A percentile compares a stretch with the other conserved stretches of the same genome.
These are phyloP conservation scores for Sonneratia caseolaris DNA, from an alignment of 345 rosid genomes.

Conservation along the genomic window DNA sequence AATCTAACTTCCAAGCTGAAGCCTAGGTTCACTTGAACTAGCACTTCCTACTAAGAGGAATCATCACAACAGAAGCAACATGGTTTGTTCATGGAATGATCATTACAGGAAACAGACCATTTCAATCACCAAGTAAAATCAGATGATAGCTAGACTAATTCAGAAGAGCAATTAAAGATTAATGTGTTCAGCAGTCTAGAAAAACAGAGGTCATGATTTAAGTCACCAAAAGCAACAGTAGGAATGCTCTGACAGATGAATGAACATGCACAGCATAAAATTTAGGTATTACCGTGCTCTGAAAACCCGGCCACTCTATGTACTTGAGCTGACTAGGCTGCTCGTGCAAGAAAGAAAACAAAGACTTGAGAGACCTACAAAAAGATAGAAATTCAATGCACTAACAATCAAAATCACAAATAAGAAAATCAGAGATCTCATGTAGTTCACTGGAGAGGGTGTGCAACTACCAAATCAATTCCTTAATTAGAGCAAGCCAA, in stretches of 20 bases:
- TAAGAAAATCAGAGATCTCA: background rate
- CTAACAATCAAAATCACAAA: background rate
- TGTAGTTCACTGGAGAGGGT: background rate
- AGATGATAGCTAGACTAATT: background rate
- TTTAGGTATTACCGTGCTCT: conserved; percentile 45
- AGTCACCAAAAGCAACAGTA: too few species aligned
- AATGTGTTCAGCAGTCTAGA: background rate
- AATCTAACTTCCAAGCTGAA: too few species aligned
- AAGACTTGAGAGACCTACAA: conserved; percentile 42
- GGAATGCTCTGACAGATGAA: too few species aligned
- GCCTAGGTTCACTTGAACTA: too few species aligned
- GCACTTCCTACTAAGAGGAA: background rate
- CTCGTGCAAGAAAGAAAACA: conserved; percentile 47
- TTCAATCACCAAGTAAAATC: background rate
- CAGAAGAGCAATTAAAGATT: background rate
- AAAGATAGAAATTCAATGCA: background rate
- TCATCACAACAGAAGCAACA: background rate
- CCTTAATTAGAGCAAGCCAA: conserved; percentile 33
- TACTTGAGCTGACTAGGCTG: conserved; percentile 77
- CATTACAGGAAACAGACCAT: background rate
- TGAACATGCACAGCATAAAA: background rate
- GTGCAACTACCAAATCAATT: conserved; percentile 32
- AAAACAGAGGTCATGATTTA: background rate
- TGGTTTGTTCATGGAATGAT: background rate
- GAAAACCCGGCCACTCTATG: conserved; percentile 78